These are phyloP conservation scores for Forsythia suspensa DNA, from an alignment of 257 asterid genomes.

Conservation along the genomic window DNA sequence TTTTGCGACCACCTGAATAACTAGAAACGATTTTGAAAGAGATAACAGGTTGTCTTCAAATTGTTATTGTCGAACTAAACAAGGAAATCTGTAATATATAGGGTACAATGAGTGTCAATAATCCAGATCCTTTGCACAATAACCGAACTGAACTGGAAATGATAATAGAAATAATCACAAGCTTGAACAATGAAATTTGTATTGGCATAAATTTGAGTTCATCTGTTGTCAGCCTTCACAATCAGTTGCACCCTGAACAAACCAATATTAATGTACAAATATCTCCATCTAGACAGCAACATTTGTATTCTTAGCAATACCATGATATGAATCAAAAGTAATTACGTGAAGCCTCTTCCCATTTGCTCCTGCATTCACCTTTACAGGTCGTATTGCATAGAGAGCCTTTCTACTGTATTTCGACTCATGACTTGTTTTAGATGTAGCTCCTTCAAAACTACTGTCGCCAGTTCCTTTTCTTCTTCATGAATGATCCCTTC, in stretches of 20 bases:
- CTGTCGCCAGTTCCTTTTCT: conserved; percentile 60
- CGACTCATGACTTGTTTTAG: conserved; percentile 52
- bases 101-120: too few relatives aligned
- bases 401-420: conserved; percentile 59
- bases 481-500: conserved; percentile 73
- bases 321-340: background rate
- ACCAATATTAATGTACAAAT: background rate
- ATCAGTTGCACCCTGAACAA: conserved; percentile 1
- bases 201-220: background rate
- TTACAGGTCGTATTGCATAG: conserved; percentile 75
- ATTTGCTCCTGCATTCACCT: background rate
- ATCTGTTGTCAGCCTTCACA: background rate
- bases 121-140: too few relatives aligned
- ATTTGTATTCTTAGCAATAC: background rate
- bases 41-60: background rate
- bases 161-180: too few relatives aligned
- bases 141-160: background rate
- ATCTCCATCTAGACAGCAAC: background rate
- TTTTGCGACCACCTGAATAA: background rate
- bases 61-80: background rate
- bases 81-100: too few relatives aligned
- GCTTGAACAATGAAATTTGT: too few relatives aligned
- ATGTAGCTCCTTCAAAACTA: conserved; percentile 61
- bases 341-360: background rate
- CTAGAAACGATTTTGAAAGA: background rate